Evolutionary conservation across 2,329 filamentous ascomycete genomes (phyloP), one percentile per base, ranked within the genome.

Genomic region (Rutstroemia sp.): DNA sequence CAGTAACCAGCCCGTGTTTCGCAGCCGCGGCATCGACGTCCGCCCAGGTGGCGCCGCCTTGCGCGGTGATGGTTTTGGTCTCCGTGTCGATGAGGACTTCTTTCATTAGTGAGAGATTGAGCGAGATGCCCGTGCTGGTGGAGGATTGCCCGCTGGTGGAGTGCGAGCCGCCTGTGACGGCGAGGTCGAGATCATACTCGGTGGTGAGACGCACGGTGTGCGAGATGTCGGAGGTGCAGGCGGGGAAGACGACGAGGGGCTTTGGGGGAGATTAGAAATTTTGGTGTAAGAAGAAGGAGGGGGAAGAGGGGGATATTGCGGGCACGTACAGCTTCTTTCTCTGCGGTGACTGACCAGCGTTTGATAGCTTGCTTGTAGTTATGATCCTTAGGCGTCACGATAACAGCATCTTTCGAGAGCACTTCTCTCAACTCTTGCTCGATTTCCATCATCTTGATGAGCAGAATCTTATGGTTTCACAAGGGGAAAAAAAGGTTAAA

Each of bases 261-360:
- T 37, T 21, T 50, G 34, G n/a, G 17, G 16, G 14, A 19, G 17
- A 21, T 14, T 38, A 34, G 30, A n/a, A 19, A 17, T 21, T 23
- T 23, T 25, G 34, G n/a, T 16, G 48, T n/a, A 25, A 16, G 21
- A 16, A 39, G 19, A 10, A 5, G 4, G 3, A n/a, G 9, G 8
- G 7, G 5, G 17, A 5, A 25, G 27, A 6, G 10, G 27, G 10
- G 34, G 9, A 44, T 51, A 16, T 34, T 30, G 14, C 41, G 42
- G 10, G 30, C 14, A 58, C 46, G 10, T 50, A 60, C 60, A 45
- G 60, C 60, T 59, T 60, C 52, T 44, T 48, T 41, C 8, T 60
- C 38, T 17, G 50, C 57, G 6, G 55, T 54, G 17, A 59, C 49
- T 23, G 58, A 54, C 21, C 52, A 60, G 45, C 60, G 56, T 57